A percentile compares a stretch with the other conserved stretches of the same genome.
These are phyloP conservation scores for Babesia caballi DNA, from an alignment of 169 alveolate species.

Conservation along the genomic window DNA sequence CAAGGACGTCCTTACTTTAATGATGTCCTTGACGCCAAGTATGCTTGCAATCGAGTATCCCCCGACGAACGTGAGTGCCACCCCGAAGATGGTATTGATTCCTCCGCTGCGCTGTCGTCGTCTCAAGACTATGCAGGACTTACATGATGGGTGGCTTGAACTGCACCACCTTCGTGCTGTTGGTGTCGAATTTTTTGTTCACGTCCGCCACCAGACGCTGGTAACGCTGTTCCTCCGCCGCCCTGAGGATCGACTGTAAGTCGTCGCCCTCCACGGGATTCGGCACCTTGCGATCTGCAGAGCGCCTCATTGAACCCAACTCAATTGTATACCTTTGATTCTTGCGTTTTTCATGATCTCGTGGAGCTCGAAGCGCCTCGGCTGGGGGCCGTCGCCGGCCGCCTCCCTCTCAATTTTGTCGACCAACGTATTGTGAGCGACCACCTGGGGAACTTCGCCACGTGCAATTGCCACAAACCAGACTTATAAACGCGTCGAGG, in stretches of 20 bases:
- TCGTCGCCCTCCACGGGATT: constrained; percentile 1
- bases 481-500: constrained; percentile 57
- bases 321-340: constrained; percentile 14
- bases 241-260: constrained; percentile 23
- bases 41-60: constrained; percentile 56
- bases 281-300: constrained; percentile 41
- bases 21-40: constrained; percentile 40
- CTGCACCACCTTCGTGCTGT: neutral
- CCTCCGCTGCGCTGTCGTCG: constrained; percentile 27
- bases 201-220: constrained; percentile 48
- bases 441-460: constrained; percentile 2
- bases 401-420: too few species aligned
- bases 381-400: neutral
- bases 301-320: neutral
- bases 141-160: constrained; percentile 56
- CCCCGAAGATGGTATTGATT: constrained; percentile 51
- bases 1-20: constrained; percentile 14
- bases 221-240: constrained; percentile 49
- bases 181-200: neutral
- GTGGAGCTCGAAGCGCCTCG: constrained; percentile 24
- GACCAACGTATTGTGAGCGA: constrained; percentile 2
- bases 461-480: neutral
- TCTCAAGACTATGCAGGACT: neutral
- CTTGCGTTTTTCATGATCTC: constrained; percentile 34
- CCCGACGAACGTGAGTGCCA: constrained; percentile 59